Evolutionary conservation across 768 basidiomycete species (phyloP), one percentile per base, ranked within the genome.

Genomic region (Termitomyces sp.): DNA sequence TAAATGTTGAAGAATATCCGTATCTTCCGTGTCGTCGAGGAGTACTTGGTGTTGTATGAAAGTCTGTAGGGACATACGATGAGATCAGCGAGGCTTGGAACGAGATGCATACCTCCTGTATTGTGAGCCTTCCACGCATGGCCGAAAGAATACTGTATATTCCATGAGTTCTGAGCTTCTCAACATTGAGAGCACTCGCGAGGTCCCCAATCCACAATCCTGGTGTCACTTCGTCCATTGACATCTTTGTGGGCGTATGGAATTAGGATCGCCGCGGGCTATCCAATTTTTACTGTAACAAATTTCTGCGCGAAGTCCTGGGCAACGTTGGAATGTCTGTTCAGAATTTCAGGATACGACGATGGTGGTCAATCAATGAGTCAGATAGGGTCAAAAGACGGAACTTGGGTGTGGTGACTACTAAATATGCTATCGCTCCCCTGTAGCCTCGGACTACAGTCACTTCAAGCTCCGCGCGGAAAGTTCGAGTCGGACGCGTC

Each of bases 131-230:
- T 1, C 88, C 90, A 50, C 87, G 79, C 86, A 92, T 87, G 1
- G 84, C 88, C 0, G 86, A 83, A 43, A 94, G 72, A 25, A 94
- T 82, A 68, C 89, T 88, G 65, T 80, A 85, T 8, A 97, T 92
- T n/a, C 86, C 85, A 63, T 86, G 81, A n/a, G 76, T 73, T 69
- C 83, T 85, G 62, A 96, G 82, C 3, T 73, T 76, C 48, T 83
- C 77, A 0, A 77, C 79, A 64, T 95, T 78, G 57, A 82, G 78
- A 0, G 92, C 91, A 65, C 88, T 91, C 7, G 77, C 75, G 7
- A 95, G 73, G 75, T 92, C 85, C 8, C 94, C 94, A 29, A 97
- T 83, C 94, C 94, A 96, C 2, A 97, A 74, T 5, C 86, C 84
- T 36, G 85, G 85, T 15, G 91, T 80, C 38, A 96, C 80, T 74